phyloP scores from a whole-genome alignment of 352 stramenopile species.

The Pythium volutum region DNA sequence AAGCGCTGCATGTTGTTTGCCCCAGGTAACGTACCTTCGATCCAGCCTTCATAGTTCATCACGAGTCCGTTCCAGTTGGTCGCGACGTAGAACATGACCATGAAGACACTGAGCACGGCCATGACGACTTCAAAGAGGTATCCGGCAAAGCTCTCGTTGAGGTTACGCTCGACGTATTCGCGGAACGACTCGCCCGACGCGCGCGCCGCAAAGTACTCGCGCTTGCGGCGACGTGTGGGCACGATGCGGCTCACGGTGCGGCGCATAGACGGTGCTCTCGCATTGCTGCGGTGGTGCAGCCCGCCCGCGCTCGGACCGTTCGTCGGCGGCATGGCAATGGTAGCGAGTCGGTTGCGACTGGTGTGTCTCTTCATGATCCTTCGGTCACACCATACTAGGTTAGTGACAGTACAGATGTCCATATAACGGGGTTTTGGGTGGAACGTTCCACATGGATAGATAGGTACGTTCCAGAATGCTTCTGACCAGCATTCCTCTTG shows the following conservation, averaged over 20 bases:
- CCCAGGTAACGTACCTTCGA: conserved; percentile 61
- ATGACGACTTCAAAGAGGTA: conserved; percentile 40
- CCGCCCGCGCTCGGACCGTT: conserved; percentile 6
- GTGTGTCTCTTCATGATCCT: conserved; percentile 7
- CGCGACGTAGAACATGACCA: conserved; percentile 62
- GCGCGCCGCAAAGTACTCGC: conserved; percentile 34
- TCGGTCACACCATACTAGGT: neutral
- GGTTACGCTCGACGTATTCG: conserved; percentile 71
- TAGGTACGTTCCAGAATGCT: conserved; percentile 2
- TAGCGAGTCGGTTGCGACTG: neutral
- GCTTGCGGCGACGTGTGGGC: conserved; percentile 31
- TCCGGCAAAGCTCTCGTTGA: conserved; percentile 58
- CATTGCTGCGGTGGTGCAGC: conserved; percentile 29
- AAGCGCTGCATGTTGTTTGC: too few relatives aligned
- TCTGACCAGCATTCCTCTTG: conserved; percentile 14
- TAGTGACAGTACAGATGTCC: conserved; percentile 7
- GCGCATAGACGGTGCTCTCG: conserved; percentile 14
- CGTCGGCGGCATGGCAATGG: conserved; percentile 17
- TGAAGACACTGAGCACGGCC: conserved; percentile 55
- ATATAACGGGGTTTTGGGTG: conserved; percentile 1
- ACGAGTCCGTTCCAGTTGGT: conserved; percentile 55
- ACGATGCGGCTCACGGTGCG: conserved; percentile 34
- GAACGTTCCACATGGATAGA: conserved; percentile 11
- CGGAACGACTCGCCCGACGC: conserved; percentile 45
- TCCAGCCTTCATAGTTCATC: conserved; percentile 29